Evolutionary conservation across 176 grass and related monocot species (phyloP).

Genomic region (Paspalum notatum): DNA sequence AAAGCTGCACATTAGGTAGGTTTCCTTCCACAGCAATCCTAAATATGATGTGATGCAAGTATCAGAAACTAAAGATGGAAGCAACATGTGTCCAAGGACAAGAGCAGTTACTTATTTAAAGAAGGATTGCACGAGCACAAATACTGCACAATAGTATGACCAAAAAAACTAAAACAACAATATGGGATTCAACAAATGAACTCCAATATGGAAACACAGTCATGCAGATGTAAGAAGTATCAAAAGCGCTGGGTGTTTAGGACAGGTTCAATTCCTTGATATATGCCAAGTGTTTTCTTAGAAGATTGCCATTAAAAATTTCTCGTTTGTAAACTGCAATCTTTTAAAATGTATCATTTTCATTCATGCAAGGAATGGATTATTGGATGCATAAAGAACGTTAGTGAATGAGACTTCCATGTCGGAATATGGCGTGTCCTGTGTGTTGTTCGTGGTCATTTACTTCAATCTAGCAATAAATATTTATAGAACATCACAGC

Average conservation of each 20-base stretch:
- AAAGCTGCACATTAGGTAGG: conserved; percentile 59
- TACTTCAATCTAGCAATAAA: conserved; percentile 27
- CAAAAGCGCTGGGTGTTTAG: not conserved
- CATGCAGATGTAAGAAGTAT: not conserved
- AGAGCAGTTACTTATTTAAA: conserved; percentile 5
- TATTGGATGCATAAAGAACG: conserved; percentile 20
- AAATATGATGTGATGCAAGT: conserved; percentile 42
- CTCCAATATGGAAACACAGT: not conserved
- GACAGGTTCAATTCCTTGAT: conserved; percentile 18
- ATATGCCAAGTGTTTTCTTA: not conserved
- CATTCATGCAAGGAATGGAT: conserved; percentile 4
- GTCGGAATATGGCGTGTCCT: conserved; percentile 1
- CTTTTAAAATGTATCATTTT: conserved; percentile 20
- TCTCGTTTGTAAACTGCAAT: conserved; percentile 16
- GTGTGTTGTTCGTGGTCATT: not conserved
- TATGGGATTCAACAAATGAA: conserved; percentile 13
- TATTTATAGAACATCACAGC: not conserved
- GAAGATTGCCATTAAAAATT: conserved; percentile 15
- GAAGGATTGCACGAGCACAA: conserved; percentile 5
- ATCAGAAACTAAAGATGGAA: conserved; percentile 42
- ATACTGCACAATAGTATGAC: conserved; percentile 11
- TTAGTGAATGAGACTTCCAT: not conserved
- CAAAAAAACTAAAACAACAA: not conserved
- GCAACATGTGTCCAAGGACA: not conserved
- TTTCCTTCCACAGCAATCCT: conserved; percentile 87